Evolutionary conservation across 306 rosid genomes (phyloP), one percentile per base, ranked within the genome.

Genomic region (Oemleria cerasiformis): DNA sequence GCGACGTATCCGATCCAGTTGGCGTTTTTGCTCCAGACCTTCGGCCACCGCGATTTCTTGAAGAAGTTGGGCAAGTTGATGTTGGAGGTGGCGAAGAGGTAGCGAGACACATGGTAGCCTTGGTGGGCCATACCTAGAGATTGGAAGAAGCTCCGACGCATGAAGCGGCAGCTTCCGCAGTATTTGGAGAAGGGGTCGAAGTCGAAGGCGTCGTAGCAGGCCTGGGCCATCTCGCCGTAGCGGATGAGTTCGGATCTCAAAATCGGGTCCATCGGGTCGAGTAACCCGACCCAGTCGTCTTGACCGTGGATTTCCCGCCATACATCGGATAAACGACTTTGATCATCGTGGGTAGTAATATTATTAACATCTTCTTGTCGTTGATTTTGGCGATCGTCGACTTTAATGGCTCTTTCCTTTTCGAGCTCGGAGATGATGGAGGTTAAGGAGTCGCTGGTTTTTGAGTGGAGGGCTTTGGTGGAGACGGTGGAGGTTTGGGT

Each of bases 1-100:
- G 93, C 93, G n/a, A 90, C 79, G 85, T 85, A 93, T 0, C 98
- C 98, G 5, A 88, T 88, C 98, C 98, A 93, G 66, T 92, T 92
- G 1, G 96, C 96, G 79, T 70, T 77, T 63, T 81, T 82, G 86
- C 84, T 79, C 98, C 97, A 93, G 53, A 83, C 87, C 57, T 80
- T 87, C 0, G 96, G 86, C 93, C 96, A 90, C 40, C 92, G 83
- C 0, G 98, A 88, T 39, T 85, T 78, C 68, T 82, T 88, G 87
- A 92, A 92, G 80, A 88, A 90, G 64, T 81, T 83, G 0, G 90
- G 92, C 30, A 92, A 77, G 68, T 84, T 81, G 67, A 86, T 75
- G 73, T 88, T 84, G 11, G 90, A 84, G 0, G 96, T 86, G 16
- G 96, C 98, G 82, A 72, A 88, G 70, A 92, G 84, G 83, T 86